These are phyloP conservation scores for Yamagishiella unicocca DNA, from an alignment of 139 green algal genomes.

Conservation along the genomic window DNA sequence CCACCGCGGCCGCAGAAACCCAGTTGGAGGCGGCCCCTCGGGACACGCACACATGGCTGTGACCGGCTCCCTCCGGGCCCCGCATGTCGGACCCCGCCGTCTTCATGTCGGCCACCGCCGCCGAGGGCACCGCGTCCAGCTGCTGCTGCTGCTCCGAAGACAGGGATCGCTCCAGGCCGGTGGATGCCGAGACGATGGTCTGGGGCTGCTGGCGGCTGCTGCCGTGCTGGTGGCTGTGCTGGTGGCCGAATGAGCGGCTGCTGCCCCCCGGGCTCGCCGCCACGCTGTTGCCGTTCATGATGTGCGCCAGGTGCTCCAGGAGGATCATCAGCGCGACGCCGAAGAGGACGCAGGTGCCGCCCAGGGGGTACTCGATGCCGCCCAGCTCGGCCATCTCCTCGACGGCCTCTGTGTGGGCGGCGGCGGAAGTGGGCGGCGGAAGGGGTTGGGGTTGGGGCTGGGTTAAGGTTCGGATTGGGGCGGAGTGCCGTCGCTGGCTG, in stretches of 20 bases:
- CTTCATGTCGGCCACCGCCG: neutral
- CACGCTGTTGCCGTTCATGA: neutral
- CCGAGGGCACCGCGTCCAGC: neutral
- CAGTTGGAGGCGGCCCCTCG: conserved; percentile 24
- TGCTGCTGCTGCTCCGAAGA: neutral
- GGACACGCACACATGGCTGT: conserved; percentile 38
- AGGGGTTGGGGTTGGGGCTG: too few species aligned
- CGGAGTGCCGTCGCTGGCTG: too few species aligned
- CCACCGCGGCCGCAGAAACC: neutral
- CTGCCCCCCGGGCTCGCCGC: neutral
- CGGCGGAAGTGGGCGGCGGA: too few species aligned
- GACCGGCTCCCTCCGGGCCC: neutral
- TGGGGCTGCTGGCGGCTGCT: neutral
- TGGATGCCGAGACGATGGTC: neutral
- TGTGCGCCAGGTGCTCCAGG: conserved; percentile 32
- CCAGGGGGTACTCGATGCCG: conserved; percentile 28
- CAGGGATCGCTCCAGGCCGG: too few species aligned
- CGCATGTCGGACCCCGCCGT: neutral
- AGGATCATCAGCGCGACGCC: conserved; percentile 38
- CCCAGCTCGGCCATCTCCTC: conserved; percentile 7
- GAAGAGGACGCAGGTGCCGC: conserved; percentile 10
- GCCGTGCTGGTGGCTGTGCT: neutral
- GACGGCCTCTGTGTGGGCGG: conserved; percentile 10
- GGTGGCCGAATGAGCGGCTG: neutral
- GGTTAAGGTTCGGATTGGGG: too few species aligned